These are phyloP conservation scores for Friedmanniomyces simplex DNA, from an alignment of 495 filamentous ascomycete genomes.

Conservation along the genomic window DNA sequence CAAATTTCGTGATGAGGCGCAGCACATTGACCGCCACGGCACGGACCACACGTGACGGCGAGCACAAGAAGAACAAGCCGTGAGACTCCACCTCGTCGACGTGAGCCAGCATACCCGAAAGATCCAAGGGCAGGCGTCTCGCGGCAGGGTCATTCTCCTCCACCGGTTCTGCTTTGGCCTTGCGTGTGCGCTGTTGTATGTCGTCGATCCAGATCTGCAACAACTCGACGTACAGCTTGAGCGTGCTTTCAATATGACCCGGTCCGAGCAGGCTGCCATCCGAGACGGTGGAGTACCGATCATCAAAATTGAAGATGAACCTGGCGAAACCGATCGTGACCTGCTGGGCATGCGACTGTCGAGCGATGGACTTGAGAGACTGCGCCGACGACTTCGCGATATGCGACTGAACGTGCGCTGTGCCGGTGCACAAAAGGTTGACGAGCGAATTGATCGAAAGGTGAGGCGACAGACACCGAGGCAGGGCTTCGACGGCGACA, in stretches of 20 bases:
- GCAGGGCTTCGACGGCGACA: slow-evolving; percentile 89
- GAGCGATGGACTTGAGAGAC: slow-evolving; percentile 88
- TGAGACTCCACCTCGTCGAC: slow-evolving; percentile 96
- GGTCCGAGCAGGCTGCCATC: slow-evolving; percentile 95
- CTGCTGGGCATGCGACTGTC: slow-evolving; percentile 85
- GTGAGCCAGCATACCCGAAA: slow-evolving; percentile 76
- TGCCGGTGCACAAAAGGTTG: slow-evolving; percentile 92
- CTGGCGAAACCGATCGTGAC: slow-evolving; percentile 93
- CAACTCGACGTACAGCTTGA: slow-evolving; percentile 86
- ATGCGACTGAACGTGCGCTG: slow-evolving; percentile 85
- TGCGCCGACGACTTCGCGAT: slow-evolving; percentile 87
- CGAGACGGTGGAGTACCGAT: slow-evolving; percentile 92
- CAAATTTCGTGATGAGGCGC: slow-evolving; percentile 86
- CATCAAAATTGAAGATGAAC: slow-evolving; percentile 97
- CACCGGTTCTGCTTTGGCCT: slow-evolving; percentile 50
- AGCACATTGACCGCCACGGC: slow-evolving; percentile 87
- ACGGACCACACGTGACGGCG: slow-evolving; percentile 80
- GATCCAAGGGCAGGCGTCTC: slow-evolving; percentile 64
- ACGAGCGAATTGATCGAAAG: slow-evolving; percentile 90
- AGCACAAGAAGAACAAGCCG: slow-evolving; percentile 96
- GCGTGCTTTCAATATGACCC: slow-evolving; percentile 87
- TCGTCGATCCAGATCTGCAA: slow-evolving; percentile 96
- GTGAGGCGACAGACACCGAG: slow-evolving; percentile 79
- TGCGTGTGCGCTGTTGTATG: slow-evolving; percentile 75
- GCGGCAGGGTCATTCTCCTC: slow-evolving; percentile 48